Percentiles rank a stretch among this genome's conserved stretches.
phyloP scores from a whole-genome alignment of 208 protist genomes.

The Leishmania lainsoni region DNA sequence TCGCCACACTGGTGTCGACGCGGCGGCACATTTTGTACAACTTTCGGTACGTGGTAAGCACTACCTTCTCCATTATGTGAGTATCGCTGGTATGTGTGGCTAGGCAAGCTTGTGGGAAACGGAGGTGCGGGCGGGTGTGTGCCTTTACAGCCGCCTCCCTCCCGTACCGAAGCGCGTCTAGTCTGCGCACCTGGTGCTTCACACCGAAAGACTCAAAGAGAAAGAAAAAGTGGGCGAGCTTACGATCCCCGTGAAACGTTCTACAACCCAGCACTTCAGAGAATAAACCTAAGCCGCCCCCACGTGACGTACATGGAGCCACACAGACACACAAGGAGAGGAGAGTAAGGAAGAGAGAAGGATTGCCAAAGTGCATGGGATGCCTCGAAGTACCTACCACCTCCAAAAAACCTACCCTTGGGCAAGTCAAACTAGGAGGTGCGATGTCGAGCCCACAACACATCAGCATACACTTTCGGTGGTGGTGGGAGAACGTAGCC shows the following conservation, averaged over 20 bases:
- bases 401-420: neutral
- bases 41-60: conserved; percentile 76
- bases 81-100: neutral
- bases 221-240: neutral
- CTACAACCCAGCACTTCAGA: neutral
- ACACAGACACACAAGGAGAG: neutral
- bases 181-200: neutral
- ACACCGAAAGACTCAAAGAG: neutral
- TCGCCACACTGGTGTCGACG: conserved; percentile 56
- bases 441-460: neutral
- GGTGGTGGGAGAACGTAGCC: neutral
- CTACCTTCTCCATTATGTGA: conserved; percentile 57
- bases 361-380: neutral
- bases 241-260: neutral
- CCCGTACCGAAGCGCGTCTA: neutral
- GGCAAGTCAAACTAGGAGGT: neutral
- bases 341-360: neutral
- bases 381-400: neutral
- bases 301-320: neutral
- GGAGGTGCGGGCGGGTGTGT: neutral
- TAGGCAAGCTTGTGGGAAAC: neutral
- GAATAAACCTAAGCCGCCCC: neutral
- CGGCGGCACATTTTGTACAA: conserved; percentile 58
- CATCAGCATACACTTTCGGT: neutral
- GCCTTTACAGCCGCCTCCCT: neutral